Conservation (phyloP, 805 yeast genomes). For the Candida quercuum region DNA sequence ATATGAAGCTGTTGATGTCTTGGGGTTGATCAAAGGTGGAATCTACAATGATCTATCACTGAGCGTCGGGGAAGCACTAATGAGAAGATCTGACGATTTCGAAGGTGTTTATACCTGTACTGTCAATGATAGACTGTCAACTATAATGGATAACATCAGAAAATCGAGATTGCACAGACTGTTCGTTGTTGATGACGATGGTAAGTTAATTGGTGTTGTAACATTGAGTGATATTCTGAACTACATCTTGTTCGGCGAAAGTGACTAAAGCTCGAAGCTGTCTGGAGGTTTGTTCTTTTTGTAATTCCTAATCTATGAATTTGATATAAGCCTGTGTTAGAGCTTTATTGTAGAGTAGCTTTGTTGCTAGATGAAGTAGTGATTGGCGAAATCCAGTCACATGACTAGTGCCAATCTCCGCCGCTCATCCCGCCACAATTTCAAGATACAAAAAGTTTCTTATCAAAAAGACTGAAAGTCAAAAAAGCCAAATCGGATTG, state of each 20-base stretch:
- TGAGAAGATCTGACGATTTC: slow-evolving; percentile 91
- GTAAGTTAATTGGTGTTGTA: slow-evolving; percentile 74
- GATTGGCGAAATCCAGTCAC: no score
- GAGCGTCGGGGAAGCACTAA: slow-evolving; percentile 92
- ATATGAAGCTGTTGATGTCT: slow-evolving; percentile 92
- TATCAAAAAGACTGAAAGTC: background rate
- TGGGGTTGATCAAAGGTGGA: slow-evolving; percentile 90
- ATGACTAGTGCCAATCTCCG: no score
- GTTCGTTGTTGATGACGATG: slow-evolving; percentile 84
- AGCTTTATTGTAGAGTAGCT: no score
- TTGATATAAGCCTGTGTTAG: no score
- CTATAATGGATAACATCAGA: slow-evolving; percentile 89
- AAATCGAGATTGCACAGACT: slow-evolving; percentile 87
- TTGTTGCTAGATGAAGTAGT: no score
- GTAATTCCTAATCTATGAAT: no score
- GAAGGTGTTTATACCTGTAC: slow-evolving; percentile 98
- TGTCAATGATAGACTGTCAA: slow-evolving; percentile 74
- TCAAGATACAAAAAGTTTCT: background rate
- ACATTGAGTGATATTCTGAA: slow-evolving; percentile 87
- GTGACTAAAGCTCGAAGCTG: slow-evolving; percentile 10
- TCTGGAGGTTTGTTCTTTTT: no score
- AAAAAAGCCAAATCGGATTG: background rate
- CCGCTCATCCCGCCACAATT: no score
- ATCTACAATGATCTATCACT: slow-evolving; percentile 84
- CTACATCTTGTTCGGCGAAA: slow-evolving; percentile 67